Percentiles rank a stretch among this genome's conserved stretches.
phyloP scores from a whole-genome alignment of 2,329 filamentous ascomycete species.

The Diaporthe citrichinensis region DNA sequence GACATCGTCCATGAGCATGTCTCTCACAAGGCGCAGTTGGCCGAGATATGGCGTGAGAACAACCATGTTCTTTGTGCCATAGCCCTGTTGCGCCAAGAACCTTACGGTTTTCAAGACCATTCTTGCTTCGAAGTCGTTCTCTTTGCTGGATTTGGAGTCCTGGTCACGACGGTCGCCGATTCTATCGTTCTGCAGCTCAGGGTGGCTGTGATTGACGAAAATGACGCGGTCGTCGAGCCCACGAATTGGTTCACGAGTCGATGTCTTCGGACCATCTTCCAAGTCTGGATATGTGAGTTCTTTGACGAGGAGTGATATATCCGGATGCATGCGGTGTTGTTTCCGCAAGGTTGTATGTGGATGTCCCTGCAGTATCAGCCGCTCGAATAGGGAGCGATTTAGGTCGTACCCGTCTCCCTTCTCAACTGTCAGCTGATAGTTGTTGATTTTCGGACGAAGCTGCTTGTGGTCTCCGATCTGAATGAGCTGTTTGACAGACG shows the following conservation, averaged over 20 bases:
- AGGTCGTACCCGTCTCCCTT: constrained; percentile 76
- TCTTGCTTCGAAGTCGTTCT: constrained; percentile 75
- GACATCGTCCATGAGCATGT: constrained; percentile 67
- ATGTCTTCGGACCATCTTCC: constrained; percentile 66
- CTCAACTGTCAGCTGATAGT: constrained; percentile 73
- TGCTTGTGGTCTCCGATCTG: constrained; percentile 83
- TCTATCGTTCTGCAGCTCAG: constrained; percentile 61
- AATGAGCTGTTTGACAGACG: constrained; percentile 72
- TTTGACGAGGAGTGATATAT: constrained; percentile 73
- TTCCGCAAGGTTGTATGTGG: constrained; percentile 67
- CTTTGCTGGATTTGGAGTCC: constrained; percentile 66
- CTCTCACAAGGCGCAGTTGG: constrained; percentile 71
- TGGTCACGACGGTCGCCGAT: constrained; percentile 66
- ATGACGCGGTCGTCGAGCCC: constrained; percentile 73
- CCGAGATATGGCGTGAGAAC: constrained; percentile 81
- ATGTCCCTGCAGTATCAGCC: constrained; percentile 70
- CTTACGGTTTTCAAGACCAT: constrained; percentile 76
- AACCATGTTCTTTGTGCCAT: constrained; percentile 74
- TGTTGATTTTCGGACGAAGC: constrained; percentile 76
- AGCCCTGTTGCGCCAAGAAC: constrained; percentile 80
- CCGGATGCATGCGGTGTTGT: constrained; percentile 79
- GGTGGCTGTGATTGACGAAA: constrained; percentile 75
- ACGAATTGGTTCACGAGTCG: constrained; percentile 59
- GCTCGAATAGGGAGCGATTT: constrained; percentile 78
- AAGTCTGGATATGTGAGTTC: constrained; percentile 74